Evolutionary conservation across 192 early-diverging fungal genomes (phyloP), one percentile per base, ranked within the genome.

Genomic region (Kickxella alabastrina): DNA sequence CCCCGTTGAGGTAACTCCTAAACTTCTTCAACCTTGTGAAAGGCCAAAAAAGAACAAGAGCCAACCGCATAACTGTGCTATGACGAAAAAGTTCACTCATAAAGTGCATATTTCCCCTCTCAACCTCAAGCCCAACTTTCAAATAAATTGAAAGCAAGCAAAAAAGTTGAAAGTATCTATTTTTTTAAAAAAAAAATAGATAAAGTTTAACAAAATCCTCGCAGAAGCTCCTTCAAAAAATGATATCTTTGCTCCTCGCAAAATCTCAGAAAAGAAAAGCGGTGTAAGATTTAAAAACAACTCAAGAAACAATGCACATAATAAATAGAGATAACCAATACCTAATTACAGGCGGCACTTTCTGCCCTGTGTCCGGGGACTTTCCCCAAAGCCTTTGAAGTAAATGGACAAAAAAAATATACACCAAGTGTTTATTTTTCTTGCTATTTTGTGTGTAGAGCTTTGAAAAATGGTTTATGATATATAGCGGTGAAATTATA

Each of bases 41-140:
- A 17, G 25, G 22, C 15, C 28, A 40, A 54, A 14, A 26, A 15
- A 36, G 38, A 23, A 14, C 24, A 28, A 27, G 49, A 52, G 49
- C 64, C 65, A 73, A 66, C 71, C 63, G 69, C 71, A 75, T 67
- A 59, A 75, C 71, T 75, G 71, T 75, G 71, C 71, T 75, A 75
- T 75, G 71, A 75, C 71, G 71, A 75, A 67, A 63, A 75, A 52
- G 43, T 28, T 23, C 53, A 47, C n/a, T 43, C n/a, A 22, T 9
- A 15, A 25, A 26, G 22, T 26, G 38, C 31, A 45, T 28, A 15
- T 21, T 14, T 17, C 9, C 42, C 21, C 17, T 8, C 19, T 12
- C 23, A n/a, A n/a, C n/a, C n/a, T n/a, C n/a, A n/a, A n/a, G n/a
- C n/a, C n/a, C n/a, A n/a, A n/a, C n/a, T n/a, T n/a, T n/a, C n/a